Evolutionary conservation across 2,329 filamentous ascomycete genomes (phyloP).

Genomic region (Colletotrichum orchidophilum): DNA sequence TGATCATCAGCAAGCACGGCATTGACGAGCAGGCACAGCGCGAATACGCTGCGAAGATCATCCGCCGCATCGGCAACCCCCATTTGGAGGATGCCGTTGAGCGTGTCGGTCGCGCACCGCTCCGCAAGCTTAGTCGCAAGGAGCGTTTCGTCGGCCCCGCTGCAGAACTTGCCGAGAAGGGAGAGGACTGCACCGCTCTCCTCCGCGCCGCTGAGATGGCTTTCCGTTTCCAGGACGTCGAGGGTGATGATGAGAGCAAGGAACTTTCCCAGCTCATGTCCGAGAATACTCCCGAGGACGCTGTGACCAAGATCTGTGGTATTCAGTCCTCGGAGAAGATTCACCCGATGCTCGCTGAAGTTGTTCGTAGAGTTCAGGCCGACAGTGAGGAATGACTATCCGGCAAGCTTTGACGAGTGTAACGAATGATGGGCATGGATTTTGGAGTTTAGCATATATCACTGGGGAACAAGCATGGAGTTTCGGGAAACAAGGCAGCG

Average conservation of each 20-base stretch:
- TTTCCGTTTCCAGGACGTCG: slow-evolving; percentile 93
- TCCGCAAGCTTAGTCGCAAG: slow-evolving; percentile 93
- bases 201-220: slow-evolving; percentile 89
- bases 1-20: slow-evolving; percentile 88
- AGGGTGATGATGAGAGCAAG: slow-evolving; percentile 88
- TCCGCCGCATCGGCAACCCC: slow-evolving; percentile 92
- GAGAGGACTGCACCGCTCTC: slow-evolving; percentile 76
- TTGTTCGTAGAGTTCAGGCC: slow-evolving; percentile 87
- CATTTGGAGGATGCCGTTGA: slow-evolving; percentile 92
- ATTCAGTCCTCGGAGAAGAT: slow-evolving; percentile 81
- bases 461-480: slow-evolving; percentile 10
- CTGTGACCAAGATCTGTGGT: slow-evolving; percentile 84
- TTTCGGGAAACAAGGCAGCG: neutral
- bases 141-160: slow-evolving; percentile 97
- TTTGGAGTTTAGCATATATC: slow-evolving; percentile 30
- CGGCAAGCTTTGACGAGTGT: slow-evolving; percentile 18
- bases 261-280: slow-evolving; percentile 89
- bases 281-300: slow-evolving; percentile 75
- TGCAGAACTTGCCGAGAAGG: slow-evolving; percentile 85
- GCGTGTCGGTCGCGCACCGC: slow-evolving; percentile 92
- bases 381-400: slow-evolving; percentile 58
- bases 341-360: slow-evolving; percentile 76
- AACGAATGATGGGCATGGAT: slow-evolving; percentile 11
- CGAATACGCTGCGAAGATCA: slow-evolving; percentile 90
- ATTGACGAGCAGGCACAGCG: slow-evolving; percentile 80